Evolutionary conservation across 2,329 filamentous ascomycete species (phyloP).

Genomic region (Cladosporium sp.): DNA sequence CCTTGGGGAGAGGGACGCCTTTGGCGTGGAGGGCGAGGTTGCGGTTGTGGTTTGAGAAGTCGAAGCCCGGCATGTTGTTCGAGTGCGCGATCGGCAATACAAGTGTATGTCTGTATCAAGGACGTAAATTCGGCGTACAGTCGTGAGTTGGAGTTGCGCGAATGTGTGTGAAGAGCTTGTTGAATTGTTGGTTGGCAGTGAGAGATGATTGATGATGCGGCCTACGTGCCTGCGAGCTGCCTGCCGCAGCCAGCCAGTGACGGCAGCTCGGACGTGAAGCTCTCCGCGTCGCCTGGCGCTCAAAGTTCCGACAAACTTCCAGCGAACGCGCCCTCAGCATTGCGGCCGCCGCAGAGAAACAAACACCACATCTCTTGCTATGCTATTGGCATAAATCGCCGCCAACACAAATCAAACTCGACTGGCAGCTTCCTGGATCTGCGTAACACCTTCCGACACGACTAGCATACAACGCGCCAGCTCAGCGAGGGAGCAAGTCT

Average conservation of each 20-base stretch:
- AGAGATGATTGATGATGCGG: too few relatives aligned
- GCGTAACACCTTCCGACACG: too few relatives aligned
- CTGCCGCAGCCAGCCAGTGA: constrained; percentile 2
- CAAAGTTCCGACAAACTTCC: neutral
- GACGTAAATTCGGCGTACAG: too few relatives aligned
- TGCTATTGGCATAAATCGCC: too few relatives aligned
- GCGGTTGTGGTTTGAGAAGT: constrained; percentile 99
- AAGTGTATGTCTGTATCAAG: neutral
- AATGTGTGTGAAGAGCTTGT: neutral
- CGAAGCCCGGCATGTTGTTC: constrained; percentile 78
- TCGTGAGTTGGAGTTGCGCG: too few relatives aligned
- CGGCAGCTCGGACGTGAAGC: constrained; percentile 4
- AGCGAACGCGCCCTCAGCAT: neutral
- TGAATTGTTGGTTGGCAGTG: neutral
- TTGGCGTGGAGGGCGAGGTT: constrained; percentile 92
- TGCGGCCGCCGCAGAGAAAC: constrained; percentile 1
- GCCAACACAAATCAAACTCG: too few relatives aligned
- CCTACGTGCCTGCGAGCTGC: too few relatives aligned
- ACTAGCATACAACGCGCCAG: too few relatives aligned
- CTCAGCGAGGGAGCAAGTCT: too few relatives aligned
- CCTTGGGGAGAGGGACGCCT: constrained; percentile 92
- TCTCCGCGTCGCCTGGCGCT: neutral
- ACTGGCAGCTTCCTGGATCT: too few relatives aligned
- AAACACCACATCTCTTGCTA: neutral
- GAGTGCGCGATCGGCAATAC: neutral